phyloP scores from a whole-genome alignment of 108 stramenopile species.

The Conticribra guillardii region DNA sequence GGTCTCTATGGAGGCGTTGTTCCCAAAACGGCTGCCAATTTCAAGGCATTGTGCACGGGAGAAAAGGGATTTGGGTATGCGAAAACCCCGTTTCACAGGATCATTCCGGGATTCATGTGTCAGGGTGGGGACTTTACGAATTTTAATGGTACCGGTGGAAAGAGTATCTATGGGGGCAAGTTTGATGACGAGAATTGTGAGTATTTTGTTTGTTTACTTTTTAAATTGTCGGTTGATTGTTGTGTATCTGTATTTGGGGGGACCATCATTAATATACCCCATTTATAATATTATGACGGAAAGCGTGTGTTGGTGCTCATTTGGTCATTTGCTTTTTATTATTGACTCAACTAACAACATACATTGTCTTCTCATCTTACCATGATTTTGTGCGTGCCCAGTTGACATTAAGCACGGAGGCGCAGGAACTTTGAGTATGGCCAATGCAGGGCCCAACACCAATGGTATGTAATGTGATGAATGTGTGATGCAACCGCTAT shows the following conservation, averaged over 20 bases:
- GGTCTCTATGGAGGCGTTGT: slow-evolving; percentile 86
- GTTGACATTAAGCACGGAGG: slow-evolving; percentile 86
- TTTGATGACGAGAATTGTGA: slow-evolving; percentile 88
- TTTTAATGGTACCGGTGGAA: slow-evolving; percentile 80
- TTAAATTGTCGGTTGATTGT: slow-evolving; percentile 53
- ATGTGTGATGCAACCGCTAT: too few relatives aligned
- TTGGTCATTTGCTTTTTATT: too few relatives aligned
- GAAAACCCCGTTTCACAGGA: slow-evolving; percentile 86
- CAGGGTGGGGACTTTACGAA: slow-evolving; percentile 96
- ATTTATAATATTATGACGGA: not conserved
- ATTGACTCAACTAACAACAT: too few relatives aligned
- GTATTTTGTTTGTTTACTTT: slow-evolving; percentile 11
- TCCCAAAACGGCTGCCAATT: slow-evolving; percentile 93
- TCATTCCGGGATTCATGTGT: slow-evolving; percentile 87
- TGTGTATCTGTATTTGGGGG: slow-evolving; percentile 24
- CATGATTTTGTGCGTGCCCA: too few relatives aligned
- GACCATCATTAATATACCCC: not conserved
- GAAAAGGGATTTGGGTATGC: slow-evolving; percentile 90
- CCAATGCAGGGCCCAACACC: slow-evolving; percentile 57
- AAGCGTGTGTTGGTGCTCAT: too few relatives aligned
- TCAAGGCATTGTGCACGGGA: slow-evolving; percentile 85
- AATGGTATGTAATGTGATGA: not conserved
- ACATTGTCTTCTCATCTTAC: too few relatives aligned
- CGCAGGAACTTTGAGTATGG: slow-evolving; percentile 65
- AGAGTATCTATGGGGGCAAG: slow-evolving; percentile 89